These are phyloP conservation scores for Hyaloperonospora brassicae DNA, from an alignment of 352 stramenopile genomes.

Conservation along the genomic window DNA sequence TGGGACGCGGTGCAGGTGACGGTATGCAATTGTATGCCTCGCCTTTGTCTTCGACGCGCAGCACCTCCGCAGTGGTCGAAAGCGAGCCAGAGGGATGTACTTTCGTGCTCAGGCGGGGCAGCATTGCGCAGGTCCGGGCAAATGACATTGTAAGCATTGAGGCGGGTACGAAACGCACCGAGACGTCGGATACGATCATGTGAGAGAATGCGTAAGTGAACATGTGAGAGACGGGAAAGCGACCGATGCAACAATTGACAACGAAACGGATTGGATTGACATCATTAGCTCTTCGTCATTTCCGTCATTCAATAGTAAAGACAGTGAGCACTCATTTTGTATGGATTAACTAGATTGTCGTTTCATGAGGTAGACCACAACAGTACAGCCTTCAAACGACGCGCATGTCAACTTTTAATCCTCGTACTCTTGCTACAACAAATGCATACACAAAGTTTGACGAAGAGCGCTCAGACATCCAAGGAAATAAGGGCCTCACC, in stretches of 20 bases:
- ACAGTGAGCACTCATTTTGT: constrained; percentile 50
- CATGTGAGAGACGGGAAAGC: background rate
- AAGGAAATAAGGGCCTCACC: constrained; percentile 66
- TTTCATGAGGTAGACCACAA: constrained; percentile 58
- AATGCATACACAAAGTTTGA: constrained; percentile 4
- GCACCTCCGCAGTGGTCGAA: background rate
- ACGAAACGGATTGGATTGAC: background rate
- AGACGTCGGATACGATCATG: background rate
- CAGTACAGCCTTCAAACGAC: constrained; percentile 61
- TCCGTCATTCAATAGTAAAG: constrained; percentile 7
- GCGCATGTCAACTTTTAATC: constrained; percentile 75
- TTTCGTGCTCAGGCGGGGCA: constrained; percentile 14
- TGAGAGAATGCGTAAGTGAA: background rate
- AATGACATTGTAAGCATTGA: constrained; percentile 5
- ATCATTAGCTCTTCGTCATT: background rate
- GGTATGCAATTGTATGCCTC: constrained; percentile 11
- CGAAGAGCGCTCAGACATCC: constrained; percentile 20
- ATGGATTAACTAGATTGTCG: constrained; percentile 80
- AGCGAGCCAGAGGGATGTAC: constrained; percentile 17
- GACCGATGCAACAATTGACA: background rate
- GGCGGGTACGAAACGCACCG: background rate
- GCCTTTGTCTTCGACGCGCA: constrained; percentile 8
- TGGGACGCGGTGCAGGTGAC: constrained; percentile 11
- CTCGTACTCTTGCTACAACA: constrained; percentile 25
- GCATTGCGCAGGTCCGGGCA: constrained; percentile 7